Evolutionary conservation across 2,329 filamentous ascomycete genomes (phyloP), one percentile per base, ranked within the genome.

Genomic region (Macroventuria anomochaeta): DNA sequence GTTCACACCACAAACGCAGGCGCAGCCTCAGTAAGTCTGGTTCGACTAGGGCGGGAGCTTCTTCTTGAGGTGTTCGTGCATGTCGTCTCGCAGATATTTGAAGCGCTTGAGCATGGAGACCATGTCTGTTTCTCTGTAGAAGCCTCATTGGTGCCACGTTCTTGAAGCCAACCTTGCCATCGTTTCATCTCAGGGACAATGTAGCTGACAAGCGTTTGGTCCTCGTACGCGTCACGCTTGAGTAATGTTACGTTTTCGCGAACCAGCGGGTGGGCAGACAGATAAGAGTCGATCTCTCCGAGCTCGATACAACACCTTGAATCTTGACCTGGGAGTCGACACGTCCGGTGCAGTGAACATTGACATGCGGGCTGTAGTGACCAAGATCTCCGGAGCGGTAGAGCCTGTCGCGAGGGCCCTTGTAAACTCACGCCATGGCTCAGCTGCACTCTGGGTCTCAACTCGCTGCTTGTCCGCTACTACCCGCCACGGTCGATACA

Each of bases 251-350:
- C 87, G 75, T 89, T 91, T 62, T 97, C 93, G 33, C 91, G 83
- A 20, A 97, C 84, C 20, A 96, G 77, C 0, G 85, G 86, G 75
- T 90, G 85, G 37, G 86, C 83, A 47, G 86, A 89, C 39, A 97
- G 78, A 72, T 96, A 88, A 34, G 82, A 89, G 74, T 97, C 93
- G 62, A 97, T 97, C 63, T 97, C 95, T 59, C 88, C 89, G 38
- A 97, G 86, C 77, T 99, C 95, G 63, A 99, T 96, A 57, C 93
- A 84, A 97, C 97, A 1, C 93, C 93, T 55, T 93, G 88, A 61
- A 97, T 93, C 80, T 97, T 99, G 78, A 97, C 90, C 72, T 97
- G 93, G 62, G 88, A 84, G 69, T 97, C 93, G 20, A 86, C 87
- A 53, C 95, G 83, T 18, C 93, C 93, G 8, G 89, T 88, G 68